Conservation (phyloP, 257 asterid genomes). For the Solanum virginianum region DNA sequence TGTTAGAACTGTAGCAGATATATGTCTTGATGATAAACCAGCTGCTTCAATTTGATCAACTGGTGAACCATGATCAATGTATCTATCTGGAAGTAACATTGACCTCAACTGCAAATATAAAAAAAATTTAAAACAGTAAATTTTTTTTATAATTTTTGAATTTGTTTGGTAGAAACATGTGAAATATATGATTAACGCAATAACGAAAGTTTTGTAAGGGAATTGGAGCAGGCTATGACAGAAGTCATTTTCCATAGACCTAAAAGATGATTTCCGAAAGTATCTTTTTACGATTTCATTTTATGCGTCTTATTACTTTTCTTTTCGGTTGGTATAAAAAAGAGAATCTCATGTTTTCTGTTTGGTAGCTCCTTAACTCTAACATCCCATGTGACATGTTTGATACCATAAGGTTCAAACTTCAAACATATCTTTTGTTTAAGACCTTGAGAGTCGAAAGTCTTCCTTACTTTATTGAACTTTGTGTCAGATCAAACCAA, state of each 20-base stretch:
- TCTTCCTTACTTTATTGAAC: too few relatives aligned
- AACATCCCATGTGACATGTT: background rate
- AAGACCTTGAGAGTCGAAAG: too few relatives aligned
- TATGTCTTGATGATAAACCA: conserved; percentile 54
- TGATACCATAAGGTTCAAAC: background rate
- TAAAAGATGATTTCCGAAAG: background rate
- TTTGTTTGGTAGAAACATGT: background rate
- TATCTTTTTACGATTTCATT: background rate
- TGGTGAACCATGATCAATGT: conserved; percentile 73
- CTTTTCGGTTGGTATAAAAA: background rate
- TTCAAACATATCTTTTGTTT: too few relatives aligned
- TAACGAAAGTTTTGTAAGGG: too few relatives aligned
- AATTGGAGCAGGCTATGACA: background rate
- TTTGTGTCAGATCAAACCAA: background rate
- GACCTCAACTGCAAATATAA: conserved; percentile 47
- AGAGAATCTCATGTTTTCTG: background rate
- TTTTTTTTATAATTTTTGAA: background rate
- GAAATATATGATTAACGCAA: too few relatives aligned
- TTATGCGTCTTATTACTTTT: background rate
- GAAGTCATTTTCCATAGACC: background rate
- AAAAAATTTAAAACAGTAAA: background rate
- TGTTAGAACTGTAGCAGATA: conserved; percentile 50
- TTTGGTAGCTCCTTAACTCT: background rate
- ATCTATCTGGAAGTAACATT: conserved; percentile 69
- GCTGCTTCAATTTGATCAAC: conserved; percentile 67